Percentiles rank a stretch among this genome's conserved stretches.
Conservation (phyloP, 2,329 filamentous ascomycete genomes). For the Triangularia verruculosa region DNA sequence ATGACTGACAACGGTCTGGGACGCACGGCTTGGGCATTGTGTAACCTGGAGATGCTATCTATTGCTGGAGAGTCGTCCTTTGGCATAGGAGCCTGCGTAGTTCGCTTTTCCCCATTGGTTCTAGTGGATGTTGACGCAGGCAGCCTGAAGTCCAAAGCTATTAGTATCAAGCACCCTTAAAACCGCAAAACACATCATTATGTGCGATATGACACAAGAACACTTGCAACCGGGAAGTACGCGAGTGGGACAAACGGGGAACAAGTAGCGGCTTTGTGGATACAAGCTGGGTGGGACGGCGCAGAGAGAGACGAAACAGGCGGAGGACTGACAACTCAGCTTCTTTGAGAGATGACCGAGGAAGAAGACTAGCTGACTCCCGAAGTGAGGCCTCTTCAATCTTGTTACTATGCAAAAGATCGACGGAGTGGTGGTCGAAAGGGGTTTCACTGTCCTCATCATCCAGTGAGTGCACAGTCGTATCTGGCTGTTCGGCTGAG, state of each 20-base stretch:
- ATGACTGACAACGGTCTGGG: not conserved
- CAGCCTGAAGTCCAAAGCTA: not conserved
- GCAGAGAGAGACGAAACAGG: not conserved
- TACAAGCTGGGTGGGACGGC: not conserved
- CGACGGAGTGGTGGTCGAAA: not conserved
- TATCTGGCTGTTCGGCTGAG: not conserved
- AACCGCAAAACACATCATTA: not conserved
- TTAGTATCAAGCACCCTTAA: not conserved
- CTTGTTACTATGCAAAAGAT: not conserved
- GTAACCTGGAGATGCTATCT: not conserved
- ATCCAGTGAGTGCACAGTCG: not conserved
- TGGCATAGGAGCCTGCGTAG: not conserved
- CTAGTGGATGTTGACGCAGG: not conserved
- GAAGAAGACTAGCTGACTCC: not conserved
- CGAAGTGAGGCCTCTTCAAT: not conserved
- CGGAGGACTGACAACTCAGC: not conserved
- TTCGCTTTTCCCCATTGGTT: not conserved
- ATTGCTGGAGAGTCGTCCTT: not conserved
- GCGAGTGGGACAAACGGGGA: not conserved
- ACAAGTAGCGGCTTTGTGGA: not conserved
- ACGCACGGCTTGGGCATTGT: not conserved
- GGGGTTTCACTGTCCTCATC: not conserved
- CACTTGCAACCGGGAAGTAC: not conserved
- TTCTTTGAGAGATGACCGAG: not conserved
- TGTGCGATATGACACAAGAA: not conserved